Percentiles rank a stretch among this genome's conserved stretches.
Evolutionary conservation across 2,329 filamentous ascomycete genomes (phyloP).

Genomic region (Clarireedia sp.): DNA sequence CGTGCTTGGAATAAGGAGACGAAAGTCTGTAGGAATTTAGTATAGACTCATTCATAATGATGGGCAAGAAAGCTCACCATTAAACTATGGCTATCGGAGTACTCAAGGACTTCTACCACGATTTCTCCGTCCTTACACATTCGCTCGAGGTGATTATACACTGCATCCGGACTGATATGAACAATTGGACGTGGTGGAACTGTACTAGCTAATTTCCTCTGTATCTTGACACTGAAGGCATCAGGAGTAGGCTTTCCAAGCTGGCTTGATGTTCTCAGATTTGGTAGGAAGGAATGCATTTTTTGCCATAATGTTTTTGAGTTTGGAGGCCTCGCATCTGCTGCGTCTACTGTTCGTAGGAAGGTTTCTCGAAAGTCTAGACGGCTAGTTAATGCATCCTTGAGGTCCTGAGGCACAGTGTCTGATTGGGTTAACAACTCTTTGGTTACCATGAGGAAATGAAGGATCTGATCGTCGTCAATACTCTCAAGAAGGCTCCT

Average conservation of each 20-base stretch:
- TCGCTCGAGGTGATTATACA: constrained; percentile 59
- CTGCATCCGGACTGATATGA: constrained; percentile 63
- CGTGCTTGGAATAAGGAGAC: constrained; percentile 67
- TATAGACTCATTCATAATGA: background rate
- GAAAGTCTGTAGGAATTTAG: constrained; percentile 49
- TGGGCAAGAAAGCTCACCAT: constrained; percentile 44
- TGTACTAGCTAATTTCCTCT: constrained; percentile 85
- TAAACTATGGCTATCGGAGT: constrained; percentile 59
- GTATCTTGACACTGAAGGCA: constrained; percentile 85
- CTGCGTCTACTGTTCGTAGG: constrained; percentile 43
- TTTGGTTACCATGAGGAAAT: constrained; percentile 30
- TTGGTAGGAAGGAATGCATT: constrained; percentile 39
- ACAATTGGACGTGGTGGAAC: constrained; percentile 90
- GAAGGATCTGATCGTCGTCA: constrained; percentile 34
- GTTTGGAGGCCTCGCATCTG: constrained; percentile 38
- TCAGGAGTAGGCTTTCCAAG: constrained; percentile 60
- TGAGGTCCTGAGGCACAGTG: constrained; percentile 29
- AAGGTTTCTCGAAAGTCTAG: constrained; percentile 60
- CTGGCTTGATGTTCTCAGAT: constrained; percentile 50
- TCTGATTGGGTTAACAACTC: constrained; percentile 17
- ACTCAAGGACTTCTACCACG: constrained; percentile 58
- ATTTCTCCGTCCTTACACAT: constrained; percentile 67
- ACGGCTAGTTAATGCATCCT: constrained; percentile 53
- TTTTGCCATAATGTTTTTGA: constrained; percentile 36
- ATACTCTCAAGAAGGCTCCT: constrained; percentile 64